phyloP scores from a whole-genome alignment of 495 filamentous ascomycete species.

The Daldinia childiae region DNA sequence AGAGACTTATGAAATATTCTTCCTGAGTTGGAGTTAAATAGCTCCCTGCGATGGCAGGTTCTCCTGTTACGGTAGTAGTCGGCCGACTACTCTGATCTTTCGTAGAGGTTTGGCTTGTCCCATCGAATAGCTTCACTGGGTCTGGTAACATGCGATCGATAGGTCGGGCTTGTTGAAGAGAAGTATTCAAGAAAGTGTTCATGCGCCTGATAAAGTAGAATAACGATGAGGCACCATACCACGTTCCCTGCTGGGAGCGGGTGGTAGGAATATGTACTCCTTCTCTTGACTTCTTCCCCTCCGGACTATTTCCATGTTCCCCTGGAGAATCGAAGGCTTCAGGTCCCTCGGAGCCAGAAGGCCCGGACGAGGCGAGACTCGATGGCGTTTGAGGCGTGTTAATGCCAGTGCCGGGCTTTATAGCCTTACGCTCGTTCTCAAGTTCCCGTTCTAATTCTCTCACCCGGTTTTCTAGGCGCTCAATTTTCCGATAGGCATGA shows the following conservation, averaged over 20 bases:
- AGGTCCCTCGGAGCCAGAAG: neutral
- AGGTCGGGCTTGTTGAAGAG: slow-evolving; percentile 45
- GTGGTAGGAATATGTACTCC: slow-evolving; percentile 46
- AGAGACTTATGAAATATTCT: slow-evolving; percentile 56
- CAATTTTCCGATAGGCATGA: slow-evolving; percentile 55
- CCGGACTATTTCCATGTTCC: slow-evolving; percentile 3
- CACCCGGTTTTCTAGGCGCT: slow-evolving; percentile 49
- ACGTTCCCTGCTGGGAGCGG: slow-evolving; percentile 46
- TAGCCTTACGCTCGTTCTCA: slow-evolving; percentile 31
- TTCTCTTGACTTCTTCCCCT: slow-evolving; percentile 35
- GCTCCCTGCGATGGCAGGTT: neutral
- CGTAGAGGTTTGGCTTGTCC: slow-evolving; percentile 5
- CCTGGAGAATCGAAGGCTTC: slow-evolving; percentile 15
- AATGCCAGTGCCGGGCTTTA: slow-evolving; percentile 5
- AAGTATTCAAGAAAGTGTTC: slow-evolving; percentile 45
- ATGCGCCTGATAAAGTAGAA: slow-evolving; percentile 55
- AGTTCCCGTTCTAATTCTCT: slow-evolving; percentile 54
- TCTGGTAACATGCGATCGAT: slow-evolving; percentile 37
- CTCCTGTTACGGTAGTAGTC: neutral
- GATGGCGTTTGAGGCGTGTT: slow-evolving; percentile 13
- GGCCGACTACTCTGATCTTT: slow-evolving; percentile 7
- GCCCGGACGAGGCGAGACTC: slow-evolving; percentile 8
- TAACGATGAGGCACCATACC: slow-evolving; percentile 54
- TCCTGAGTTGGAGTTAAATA: slow-evolving; percentile 51
- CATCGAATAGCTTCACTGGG: slow-evolving; percentile 27